phyloP scores from a whole-genome alignment of 257 asterid genomes.

The Nicotiana attenuata region DNA sequence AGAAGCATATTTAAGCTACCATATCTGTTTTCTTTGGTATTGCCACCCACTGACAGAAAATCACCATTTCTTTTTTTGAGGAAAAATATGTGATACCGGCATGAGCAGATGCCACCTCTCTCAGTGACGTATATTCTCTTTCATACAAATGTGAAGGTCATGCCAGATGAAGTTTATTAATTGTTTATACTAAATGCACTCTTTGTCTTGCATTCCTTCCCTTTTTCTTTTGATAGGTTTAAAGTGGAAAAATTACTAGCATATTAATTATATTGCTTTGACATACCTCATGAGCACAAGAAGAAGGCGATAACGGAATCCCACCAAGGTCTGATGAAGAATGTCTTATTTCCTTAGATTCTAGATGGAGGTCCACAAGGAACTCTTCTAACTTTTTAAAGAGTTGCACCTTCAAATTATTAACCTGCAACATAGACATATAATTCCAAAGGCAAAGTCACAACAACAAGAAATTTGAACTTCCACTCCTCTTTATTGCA shows the following conservation, averaged over 20 bases:
- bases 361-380: constrained; percentile 76
- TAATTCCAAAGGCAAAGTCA: not conserved
- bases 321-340: constrained; percentile 31
- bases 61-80: not conserved
- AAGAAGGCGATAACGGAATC: constrained; percentile 33
- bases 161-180: not conserved
- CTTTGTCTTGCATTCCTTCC: not conserved
- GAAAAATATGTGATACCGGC: not conserved
- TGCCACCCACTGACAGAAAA: not conserved
- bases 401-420: constrained; percentile 79
- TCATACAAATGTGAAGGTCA: not conserved
- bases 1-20: not conserved
- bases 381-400: constrained; percentile 90
- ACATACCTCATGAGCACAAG: constrained; percentile 66
- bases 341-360: constrained; percentile 44
- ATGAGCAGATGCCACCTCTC: not conserved
- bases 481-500: not conserved
- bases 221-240: not conserved
- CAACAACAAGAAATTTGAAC: not conserved
- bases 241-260: not conserved
- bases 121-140: not conserved
- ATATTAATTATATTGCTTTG: constrained; percentile 17
- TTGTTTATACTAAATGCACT: not conserved
- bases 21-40: not conserved
- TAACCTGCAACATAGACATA: constrained; percentile 45